phyloP scores from a whole-genome alignment of 805 yeast species.

The Yamadazyma paraphyllophila region DNA sequence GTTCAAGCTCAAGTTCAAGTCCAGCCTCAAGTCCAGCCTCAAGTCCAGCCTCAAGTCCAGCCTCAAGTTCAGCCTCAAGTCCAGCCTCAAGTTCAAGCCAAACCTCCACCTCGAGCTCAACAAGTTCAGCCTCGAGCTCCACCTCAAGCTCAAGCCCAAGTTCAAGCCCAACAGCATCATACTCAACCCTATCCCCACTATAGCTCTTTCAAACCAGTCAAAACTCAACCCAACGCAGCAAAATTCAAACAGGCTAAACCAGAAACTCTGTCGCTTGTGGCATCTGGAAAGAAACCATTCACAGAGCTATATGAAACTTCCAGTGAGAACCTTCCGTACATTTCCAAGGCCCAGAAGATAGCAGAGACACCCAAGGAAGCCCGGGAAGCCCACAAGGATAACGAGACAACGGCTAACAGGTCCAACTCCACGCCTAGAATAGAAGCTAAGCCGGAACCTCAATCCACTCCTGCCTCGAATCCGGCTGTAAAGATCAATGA shows the following conservation, averaged over 20 bases:
- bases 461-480: background rate
- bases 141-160: background rate
- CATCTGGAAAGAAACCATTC: constrained; percentile 5
- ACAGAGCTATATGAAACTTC: constrained; percentile 14
- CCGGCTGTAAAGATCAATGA: background rate
- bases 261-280: background rate
- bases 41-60: background rate
- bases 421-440: background rate
- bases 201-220: background rate
- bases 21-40: background rate
- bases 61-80: too few species aligned
- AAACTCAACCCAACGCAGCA: background rate
- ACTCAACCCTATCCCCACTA: too few species aligned
- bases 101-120: too few species aligned
- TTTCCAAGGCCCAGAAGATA: background rate
- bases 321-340: constrained; percentile 3
- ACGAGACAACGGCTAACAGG: background rate
- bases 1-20: background rate
- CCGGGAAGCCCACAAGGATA: too few species aligned
- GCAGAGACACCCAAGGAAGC: background rate
- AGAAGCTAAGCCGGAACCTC: background rate
- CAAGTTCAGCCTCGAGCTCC: background rate
- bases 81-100: too few species aligned
- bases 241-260: background rate
- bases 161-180: too few species aligned